phyloP scores from a whole-genome alignment of 2,329 filamentous ascomycete genomes.

The Mollisia scopiformis region DNA sequence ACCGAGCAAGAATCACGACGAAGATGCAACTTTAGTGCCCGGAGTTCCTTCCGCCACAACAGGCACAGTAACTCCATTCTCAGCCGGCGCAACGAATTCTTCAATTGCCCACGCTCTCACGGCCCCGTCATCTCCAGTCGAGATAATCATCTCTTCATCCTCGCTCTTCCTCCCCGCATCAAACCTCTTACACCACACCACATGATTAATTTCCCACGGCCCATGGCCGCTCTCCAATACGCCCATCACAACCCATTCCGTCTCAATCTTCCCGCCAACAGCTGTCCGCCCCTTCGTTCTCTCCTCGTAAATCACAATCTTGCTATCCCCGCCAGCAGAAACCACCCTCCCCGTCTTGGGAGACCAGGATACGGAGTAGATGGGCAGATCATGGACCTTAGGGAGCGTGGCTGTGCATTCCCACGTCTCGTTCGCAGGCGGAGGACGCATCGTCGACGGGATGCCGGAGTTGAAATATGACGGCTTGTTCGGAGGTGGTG shows the following conservation, averaged over 20 bases:
- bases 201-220: constrained; percentile 92
- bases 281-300: constrained; percentile 30
- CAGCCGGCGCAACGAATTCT: constrained; percentile 11
- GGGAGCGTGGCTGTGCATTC: constrained; percentile 77
- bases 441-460: constrained; percentile 85
- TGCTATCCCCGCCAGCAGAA: constrained; percentile 87
- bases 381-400: constrained; percentile 72
- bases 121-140: constrained; percentile 88
- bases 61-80: not conserved
- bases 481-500: constrained; percentile 32
- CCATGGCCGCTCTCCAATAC: constrained; percentile 78
- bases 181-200: constrained; percentile 81
- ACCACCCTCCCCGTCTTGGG: constrained; percentile 74
- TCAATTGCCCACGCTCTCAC: constrained; percentile 79
- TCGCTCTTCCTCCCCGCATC: constrained; percentile 64
- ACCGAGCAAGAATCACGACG: no score
- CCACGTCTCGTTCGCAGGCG: constrained; percentile 80
- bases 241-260: constrained; percentile 73
- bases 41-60: not conserved
- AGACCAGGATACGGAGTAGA: constrained; percentile 89
- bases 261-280: constrained; percentile 37
- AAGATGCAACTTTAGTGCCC: no score
- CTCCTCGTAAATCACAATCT: constrained; percentile 79
- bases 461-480: constrained; percentile 55
- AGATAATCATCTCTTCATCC: constrained; percentile 82